phyloP scores from a whole-genome alignment of 305 asterid species.

The Solanum hybrid region DNA sequence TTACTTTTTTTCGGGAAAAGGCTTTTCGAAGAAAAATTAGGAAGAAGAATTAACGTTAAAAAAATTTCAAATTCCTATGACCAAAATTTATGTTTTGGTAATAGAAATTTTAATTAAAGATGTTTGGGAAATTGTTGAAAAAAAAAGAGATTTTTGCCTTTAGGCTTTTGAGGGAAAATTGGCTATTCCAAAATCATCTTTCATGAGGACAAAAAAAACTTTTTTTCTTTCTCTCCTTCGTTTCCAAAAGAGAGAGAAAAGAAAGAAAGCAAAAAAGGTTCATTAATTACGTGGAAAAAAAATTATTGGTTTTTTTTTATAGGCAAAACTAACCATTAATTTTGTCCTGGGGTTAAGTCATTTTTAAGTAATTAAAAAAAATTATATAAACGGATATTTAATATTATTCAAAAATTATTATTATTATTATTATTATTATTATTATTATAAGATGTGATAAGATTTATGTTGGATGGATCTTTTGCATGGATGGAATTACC shows the following conservation, averaged over 20 bases:
- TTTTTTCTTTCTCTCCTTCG: neutral
- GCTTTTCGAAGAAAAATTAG: neutral
- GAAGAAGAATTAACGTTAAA: neutral
- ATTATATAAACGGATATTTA: neutral
- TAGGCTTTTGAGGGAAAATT: neutral
- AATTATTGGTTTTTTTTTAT: neutral
- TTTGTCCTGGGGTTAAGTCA: neutral
- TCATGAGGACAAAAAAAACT: neutral
- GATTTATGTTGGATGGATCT: neutral
- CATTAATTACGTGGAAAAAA: neutral
- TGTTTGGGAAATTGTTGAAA: neutral
- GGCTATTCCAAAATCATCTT: neutral
- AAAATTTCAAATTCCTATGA: neutral
- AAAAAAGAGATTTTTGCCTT: neutral
- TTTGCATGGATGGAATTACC: neutral
- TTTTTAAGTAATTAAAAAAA: neutral
- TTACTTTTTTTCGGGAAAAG: neutral
- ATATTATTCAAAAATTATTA: neutral
- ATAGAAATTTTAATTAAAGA: neutral
- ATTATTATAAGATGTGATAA: neutral
- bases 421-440: neutral
- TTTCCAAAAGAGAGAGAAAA: neutral
- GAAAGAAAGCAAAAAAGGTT: neutral
- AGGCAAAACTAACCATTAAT: neutral
- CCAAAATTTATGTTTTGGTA: slow-evolving; percentile 1